Conservation (phyloP, 352 stramenopile genomes). For the Phytopythium ostracodes region DNA sequence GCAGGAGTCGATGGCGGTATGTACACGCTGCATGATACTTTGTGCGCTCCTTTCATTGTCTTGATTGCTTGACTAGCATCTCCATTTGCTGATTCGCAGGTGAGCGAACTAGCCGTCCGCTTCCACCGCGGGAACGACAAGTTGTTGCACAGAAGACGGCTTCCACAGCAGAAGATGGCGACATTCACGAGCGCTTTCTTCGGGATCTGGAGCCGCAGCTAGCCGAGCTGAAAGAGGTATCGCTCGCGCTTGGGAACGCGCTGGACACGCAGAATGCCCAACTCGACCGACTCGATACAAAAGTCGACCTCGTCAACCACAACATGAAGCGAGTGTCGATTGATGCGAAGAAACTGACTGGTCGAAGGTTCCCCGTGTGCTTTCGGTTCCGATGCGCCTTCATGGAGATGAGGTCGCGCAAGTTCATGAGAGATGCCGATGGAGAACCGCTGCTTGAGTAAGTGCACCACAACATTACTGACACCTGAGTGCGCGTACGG, state of each 20-base stretch:
- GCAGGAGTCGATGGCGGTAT: background rate
- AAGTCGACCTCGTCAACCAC: slow-evolving; percentile 60
- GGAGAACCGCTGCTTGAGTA: slow-evolving; percentile 61
- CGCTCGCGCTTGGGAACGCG: slow-evolving; percentile 50
- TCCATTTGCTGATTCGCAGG: background rate
- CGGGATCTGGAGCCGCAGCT: slow-evolving; percentile 51
- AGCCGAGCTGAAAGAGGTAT: slow-evolving; percentile 63
- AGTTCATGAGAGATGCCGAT: slow-evolving; percentile 55
- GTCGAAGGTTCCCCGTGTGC: slow-evolving; percentile 25
- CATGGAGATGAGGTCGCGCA: slow-evolving; percentile 44
- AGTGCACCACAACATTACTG: background rate
- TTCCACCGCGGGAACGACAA: background rate
- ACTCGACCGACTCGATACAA: slow-evolving; percentile 53
- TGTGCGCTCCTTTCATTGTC: background rate
- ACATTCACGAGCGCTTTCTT: slow-evolving; percentile 46
- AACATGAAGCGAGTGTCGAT: slow-evolving; percentile 67
- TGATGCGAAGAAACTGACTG: slow-evolving; percentile 54
- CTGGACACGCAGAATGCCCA: slow-evolving; percentile 62
- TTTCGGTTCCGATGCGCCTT: slow-evolving; percentile 73
- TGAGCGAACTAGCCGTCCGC: background rate
- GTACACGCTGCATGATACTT: background rate
- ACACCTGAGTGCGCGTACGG: no score
- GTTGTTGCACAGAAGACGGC: background rate
- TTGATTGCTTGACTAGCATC: background rate
- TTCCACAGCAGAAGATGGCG: slow-evolving; percentile 1